Evolutionary conservation across 1,139 yeast genomes (phyloP), one percentile per base, ranked within the genome.

Genomic region (Pichia sp.): DNA sequence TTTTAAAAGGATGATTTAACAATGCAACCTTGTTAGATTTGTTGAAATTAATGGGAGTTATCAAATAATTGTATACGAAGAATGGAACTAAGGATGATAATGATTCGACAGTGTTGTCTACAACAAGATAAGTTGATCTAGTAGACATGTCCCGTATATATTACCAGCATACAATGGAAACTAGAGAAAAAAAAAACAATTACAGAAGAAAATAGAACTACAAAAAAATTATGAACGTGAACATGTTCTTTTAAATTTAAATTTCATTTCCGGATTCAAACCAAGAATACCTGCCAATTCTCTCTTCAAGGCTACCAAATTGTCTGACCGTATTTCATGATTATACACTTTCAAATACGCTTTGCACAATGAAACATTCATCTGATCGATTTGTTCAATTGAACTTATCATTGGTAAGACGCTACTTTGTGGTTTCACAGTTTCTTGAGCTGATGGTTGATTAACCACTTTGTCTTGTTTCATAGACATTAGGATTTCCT

Each of bases 21-120:
- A 44, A 24, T 8, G 43, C 30, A 14, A 41, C 32, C 22, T 41
- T 44, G 18, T 38, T 39, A 2, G 43, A 36, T 36, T 38, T 44
- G 21, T 35, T 38, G 22, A 33, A 36, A 1, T 23, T 19, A 3
- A 37, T 31, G 1, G 45, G 45, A 21, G 33, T 40, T 5, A 44
- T 36, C 4, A 41, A 27, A 25, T 44, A 44, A 20, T 39, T 38
- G 31, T 41, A 44, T 8, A 32, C 36, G 15, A 43, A 41, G 3
- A 33, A 18, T 4, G 44, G 28, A 2, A 43, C 18, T 8, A 13
- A 8, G 11, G 34, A 26, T 7, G 31, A 11, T 2, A 25, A 2
- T 5, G 35, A 16, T 4, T 34, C 39, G 14, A 31, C 29, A 10
- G 31, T 11, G 23, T 37, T 35, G 21, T 43, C 45, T 8, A 43